phyloP scores from a whole-genome alignment of 768 basidiomycete species.

The Lentinula raphanica region DNA sequence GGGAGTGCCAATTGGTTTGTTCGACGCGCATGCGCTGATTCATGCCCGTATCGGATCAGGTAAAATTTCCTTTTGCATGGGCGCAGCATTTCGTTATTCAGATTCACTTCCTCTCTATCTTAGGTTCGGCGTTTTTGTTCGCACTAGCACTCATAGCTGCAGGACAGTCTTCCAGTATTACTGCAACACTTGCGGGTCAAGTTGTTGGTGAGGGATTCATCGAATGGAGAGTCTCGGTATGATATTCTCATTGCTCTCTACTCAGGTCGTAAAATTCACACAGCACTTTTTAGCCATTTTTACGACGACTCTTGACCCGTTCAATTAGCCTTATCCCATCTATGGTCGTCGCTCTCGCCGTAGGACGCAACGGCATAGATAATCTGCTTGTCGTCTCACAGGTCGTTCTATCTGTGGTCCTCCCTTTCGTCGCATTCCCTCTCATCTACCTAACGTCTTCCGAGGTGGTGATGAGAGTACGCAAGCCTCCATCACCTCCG shows the following conservation, averaged over 20 bases:
- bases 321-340: conserved; percentile 67
- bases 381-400: conserved; percentile 72
- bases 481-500: conserved; percentile 21
- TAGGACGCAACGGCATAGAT: conserved; percentile 63
- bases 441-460: conserved; percentile 65
- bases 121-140: conserved; percentile 65
- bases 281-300: conserved; percentile 34
- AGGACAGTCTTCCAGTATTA: conserved; percentile 74
- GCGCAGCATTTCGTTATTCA: conserved; percentile 1
- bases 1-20: conserved; percentile 53
- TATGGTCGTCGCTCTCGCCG: conserved; percentile 57
- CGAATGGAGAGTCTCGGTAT: conserved; percentile 61
- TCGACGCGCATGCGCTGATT: conserved; percentile 67
- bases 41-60: conserved; percentile 50
- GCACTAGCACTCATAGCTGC: conserved; percentile 71
- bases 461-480: conserved; percentile 57
- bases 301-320: conserved; percentile 69
- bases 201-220: conserved; percentile 78
- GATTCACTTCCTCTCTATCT: too few species aligned
- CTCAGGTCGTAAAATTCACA: not conserved
- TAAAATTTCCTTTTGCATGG: conserved; percentile 18
- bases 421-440: conserved; percentile 72
- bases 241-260: conserved; percentile 5
- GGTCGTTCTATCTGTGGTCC: conserved; percentile 65
- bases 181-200: conserved; percentile 76